phyloP scores from a whole-genome alignment of 2,329 filamentous ascomycete species.

The Diaporthe aspalathi region DNA sequence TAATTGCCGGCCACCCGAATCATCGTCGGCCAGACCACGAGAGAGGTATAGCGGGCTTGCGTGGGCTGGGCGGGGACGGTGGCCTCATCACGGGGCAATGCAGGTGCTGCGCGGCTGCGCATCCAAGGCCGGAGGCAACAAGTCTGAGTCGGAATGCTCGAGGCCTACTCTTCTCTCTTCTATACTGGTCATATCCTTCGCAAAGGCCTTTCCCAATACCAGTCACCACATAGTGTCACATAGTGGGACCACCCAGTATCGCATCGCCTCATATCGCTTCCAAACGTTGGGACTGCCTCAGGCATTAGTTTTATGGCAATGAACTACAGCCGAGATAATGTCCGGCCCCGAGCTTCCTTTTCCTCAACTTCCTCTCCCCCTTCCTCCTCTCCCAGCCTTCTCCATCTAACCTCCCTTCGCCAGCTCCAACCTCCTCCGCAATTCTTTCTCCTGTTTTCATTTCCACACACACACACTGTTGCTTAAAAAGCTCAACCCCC shows the following conservation, averaged over 20 bases:
- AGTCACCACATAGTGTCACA: no score
- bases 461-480: not conserved
- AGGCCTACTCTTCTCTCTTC: not conserved
- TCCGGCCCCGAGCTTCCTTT: slow-evolving; percentile 32
- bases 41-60: no score
- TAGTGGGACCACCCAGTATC: no score
- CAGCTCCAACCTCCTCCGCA: slow-evolving; percentile 17
- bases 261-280: no score
- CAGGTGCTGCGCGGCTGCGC: slow-evolving; percentile 13
- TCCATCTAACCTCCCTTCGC: slow-evolving; percentile 17
- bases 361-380: slow-evolving; percentile 26
- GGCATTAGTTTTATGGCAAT: no score
- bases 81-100: slow-evolving; percentile 24
- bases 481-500: no score
- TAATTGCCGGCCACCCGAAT: not conserved
- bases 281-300: no score
- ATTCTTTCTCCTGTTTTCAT: not conserved
- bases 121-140: not conserved
- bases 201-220: no score
- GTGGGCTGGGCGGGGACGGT: slow-evolving; percentile 9
- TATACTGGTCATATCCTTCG: no score
- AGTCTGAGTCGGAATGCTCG: slow-evolving; percentile 1
- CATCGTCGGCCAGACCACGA: slow-evolving; percentile 22
- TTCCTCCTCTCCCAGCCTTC: not conserved
- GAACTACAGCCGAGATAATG: slow-evolving; percentile 30